These are phyloP conservation scores for Eutrema heterophyllum DNA, from an alignment of 345 rosid genomes.

Conservation along the genomic window DNA sequence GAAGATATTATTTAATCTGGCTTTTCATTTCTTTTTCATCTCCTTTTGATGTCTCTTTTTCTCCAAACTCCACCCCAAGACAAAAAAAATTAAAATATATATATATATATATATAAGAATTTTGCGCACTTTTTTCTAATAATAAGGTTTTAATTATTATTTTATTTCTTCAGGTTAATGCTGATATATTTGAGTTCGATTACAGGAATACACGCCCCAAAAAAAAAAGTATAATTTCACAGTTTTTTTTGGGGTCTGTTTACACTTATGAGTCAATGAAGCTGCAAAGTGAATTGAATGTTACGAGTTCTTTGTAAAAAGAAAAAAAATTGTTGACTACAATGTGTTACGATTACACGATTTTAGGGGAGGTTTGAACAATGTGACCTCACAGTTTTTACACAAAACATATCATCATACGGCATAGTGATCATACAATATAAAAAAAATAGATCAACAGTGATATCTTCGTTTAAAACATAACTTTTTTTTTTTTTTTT, in stretches of 20 bases:
- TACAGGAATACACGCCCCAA: too few relatives aligned
- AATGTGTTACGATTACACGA: background rate
- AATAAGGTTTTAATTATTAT: too few relatives aligned
- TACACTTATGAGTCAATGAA: too few relatives aligned
- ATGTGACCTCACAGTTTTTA: background rate
- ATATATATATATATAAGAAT: background rate
- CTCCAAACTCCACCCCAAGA: slow-evolving; percentile 43
- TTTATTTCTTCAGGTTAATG: too few relatives aligned
- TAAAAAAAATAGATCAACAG: background rate
- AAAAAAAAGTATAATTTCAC: too few relatives aligned
- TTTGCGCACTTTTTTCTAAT: background rate
- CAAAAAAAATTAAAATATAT: background rate
- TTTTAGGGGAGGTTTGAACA: background rate
- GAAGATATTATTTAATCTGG: slow-evolving; percentile 25
- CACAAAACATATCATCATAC: background rate
- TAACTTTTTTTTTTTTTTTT: too few relatives aligned
- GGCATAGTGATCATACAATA: background rate
- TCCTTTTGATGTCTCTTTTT: slow-evolving; percentile 30
- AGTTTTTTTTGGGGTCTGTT: too few relatives aligned
- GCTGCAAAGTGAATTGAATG: background rate
- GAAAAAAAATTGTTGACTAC: background rate
- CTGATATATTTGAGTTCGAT: too few relatives aligned
- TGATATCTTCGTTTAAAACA: too few relatives aligned
- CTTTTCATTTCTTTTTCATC: background rate
- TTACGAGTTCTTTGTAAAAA: background rate